Base-by-base conservation (phyloP, 208 protist genomes). In the Wallacemonas collosoma region DNA sequence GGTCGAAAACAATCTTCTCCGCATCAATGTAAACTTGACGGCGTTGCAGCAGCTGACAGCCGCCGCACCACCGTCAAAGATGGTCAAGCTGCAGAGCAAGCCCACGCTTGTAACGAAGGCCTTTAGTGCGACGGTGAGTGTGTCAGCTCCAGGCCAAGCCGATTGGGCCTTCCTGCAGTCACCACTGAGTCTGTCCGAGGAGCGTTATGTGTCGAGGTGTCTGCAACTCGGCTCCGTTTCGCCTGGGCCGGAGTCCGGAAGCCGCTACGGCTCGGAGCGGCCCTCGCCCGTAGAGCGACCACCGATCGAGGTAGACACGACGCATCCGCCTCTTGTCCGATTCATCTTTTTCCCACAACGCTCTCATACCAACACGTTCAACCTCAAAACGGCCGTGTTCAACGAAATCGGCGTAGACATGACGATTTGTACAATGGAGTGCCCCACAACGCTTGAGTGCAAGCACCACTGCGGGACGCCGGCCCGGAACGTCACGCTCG, bases 361-460 rank as follows among this genome's bases (percentile, higher is more conserved):
- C 11, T 70, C 12, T 8, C 7, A 35, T 7, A 57, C 47, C 51
- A 76, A 76, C 56, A 45, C 43, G 7, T 55, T 69, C 72, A 56
- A 48, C n/a, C 6, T n/a, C 14, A 3, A 61, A 11, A 17, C 62
- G 26, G 57, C 53, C 63, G 48, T 76, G 4, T 53, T 71, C 17
- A 54, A 68, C 40, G 64, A 69, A n/a, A 71, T 76, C 58, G 72
- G 72, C 40, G 63, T 71, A 3, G 9, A 53, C 11, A 9, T 76
- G 41, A 56, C 35, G 17, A 57, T 76, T 57, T 5, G 38, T 8
- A 40, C 57, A 11, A 7, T n/a, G 3, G 55, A 64, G 9, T 38
- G 47, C 3, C 62, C 5, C 15, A 39, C 43, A 4, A 54, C 62
- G 6, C 62, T 35, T 15, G 51, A 58, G 51, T 47, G 48, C n/a